Evolutionary conservation across 371 early-diverging fungal genomes (phyloP).

Genomic region (Mortierella sp.): DNA sequence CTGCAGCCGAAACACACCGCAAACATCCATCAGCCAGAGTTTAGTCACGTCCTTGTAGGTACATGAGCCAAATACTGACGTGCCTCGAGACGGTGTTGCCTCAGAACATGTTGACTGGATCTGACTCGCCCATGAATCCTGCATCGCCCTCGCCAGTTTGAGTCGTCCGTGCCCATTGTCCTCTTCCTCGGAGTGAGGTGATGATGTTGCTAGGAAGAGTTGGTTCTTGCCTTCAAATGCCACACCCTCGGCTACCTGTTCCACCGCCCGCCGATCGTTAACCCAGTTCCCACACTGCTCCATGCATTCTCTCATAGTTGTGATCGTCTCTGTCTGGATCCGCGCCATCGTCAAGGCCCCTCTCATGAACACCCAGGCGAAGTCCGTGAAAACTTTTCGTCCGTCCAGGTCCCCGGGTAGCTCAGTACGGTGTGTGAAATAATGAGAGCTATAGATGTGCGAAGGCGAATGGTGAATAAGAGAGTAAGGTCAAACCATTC

Average conservation of each 20-base stretch:
- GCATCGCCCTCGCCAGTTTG: slow-evolving; percentile 5
- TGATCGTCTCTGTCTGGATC: too few relatives aligned
- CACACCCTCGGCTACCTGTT: too few relatives aligned
- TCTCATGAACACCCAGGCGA: slow-evolving; percentile 25
- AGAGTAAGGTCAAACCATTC: background rate
- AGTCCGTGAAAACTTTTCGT: slow-evolving; percentile 20
- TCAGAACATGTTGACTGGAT: slow-evolving; percentile 1
- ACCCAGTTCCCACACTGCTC: too few relatives aligned
- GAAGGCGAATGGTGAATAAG: background rate
- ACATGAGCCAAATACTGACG: slow-evolving; percentile 4
- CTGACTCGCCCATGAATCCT: slow-evolving; percentile 9
- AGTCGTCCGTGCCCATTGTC: slow-evolving; percentile 4
- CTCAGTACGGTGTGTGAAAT: slow-evolving; percentile 8
- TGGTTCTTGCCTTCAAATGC: too few relatives aligned
- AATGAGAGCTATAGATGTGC: slow-evolving; percentile 9
- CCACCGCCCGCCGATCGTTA: too few relatives aligned
- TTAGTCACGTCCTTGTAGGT: slow-evolving; percentile 9
- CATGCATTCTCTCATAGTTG: too few relatives aligned
- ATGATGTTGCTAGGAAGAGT: too few relatives aligned
- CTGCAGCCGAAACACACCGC: slow-evolving; percentile 2
- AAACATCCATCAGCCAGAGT: background rate
- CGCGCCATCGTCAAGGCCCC: slow-evolving; percentile 21
- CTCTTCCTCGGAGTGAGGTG: too few relatives aligned
- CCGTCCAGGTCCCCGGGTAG: slow-evolving; percentile 23
- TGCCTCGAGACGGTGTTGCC: background rate